Evolutionary conservation across 1,139 yeast species (phyloP), one percentile per base, ranked within the genome.

Genomic region (Magnusiomyces ingens): DNA sequence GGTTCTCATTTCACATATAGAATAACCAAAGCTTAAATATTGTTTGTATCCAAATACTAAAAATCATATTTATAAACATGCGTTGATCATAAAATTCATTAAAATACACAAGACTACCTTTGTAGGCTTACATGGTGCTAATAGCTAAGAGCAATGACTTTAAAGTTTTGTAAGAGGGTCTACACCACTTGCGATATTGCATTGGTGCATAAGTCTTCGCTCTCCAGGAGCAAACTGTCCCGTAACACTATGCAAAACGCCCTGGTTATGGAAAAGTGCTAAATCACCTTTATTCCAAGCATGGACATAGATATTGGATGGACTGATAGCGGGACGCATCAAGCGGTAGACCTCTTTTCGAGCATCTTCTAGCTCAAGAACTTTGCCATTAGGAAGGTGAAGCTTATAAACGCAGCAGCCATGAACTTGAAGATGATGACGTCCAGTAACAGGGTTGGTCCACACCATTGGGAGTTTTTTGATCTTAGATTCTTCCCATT

Each of bases 231-330:
- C 84, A 69, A 87, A 84, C 68, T 87, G 95, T 50, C 95, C 95
- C 26, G 95, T 87, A 44, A 88, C 95, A 2, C 91, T 81, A 67
- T 88, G 95, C 84, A 90, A 85, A 12, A 88, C 91, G 43, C 95
- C 95, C 66, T 91, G 78, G 74, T 88, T 87, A 71, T 75, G 86
- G 74, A 88, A 88, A 55, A 88, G 81, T 40, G 86, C 94, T 66
- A 88, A 76, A 63, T 88, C 95, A 53, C 95, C 95, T 60, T 82
- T 78, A 41, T 73, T 72, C 95, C 95, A 88, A 47, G 80, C 79
- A 67, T 87, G 95, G 2, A 91, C 85, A 69, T 85, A 85, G 11
- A 88, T 82, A 51, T 81, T 68, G 54, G 79, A 66, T 18, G 95
- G 90, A 3, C 83, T 70, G 60, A 88, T 85, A n/a, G 91, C 87